Evolutionary conservation across 768 basidiomycete species (phyloP), one percentile per base, ranked within the genome.

Genomic region (Psilocybe sp.): DNA sequence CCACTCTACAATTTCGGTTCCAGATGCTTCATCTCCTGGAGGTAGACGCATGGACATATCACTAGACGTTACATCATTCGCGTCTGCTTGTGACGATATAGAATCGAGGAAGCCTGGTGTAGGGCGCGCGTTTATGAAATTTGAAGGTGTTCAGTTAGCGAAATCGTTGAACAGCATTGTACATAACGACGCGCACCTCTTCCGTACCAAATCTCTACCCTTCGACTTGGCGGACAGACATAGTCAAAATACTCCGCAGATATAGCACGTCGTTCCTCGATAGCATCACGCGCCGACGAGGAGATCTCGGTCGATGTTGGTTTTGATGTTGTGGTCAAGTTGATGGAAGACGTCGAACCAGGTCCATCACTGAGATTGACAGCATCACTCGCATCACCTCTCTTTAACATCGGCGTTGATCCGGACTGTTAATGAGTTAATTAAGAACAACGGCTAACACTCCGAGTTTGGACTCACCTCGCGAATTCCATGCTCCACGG

Each of bases 161-260:
- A 32, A 18, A 28, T 44, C 11, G 15, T 5, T 14, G 20, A 38
- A 18, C 8, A 11, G 5, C 33, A 1, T 28, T 19, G 43, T 13
- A 11, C 16, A n/a, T 34, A 12, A 20, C 19, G 12, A 31, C 23
- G 3, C 16, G 13, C 18, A 15, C 7, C 14, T 8, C 7, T 40
- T 31, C 5, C 36, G 54, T 66, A 69, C 36, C 75, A 33, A 33
- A 41, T 64, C 51, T 54, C 65, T 58, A 46, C 72, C 61, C 19
- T 52, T 54, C 48, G 49, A 12, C 47, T 52, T 1, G 67, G 64
- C 0, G 76, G 72, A 53, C 84, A 85, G 4, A 77, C 67, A 19
- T 54, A 49, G 5, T 79, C 66, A 57, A 74, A 86, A 50, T 76
- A 82, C 20, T 75, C 71, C 1, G 73, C 68, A 31, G 69, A 78